Evolutionary conservation across 2,329 filamentous ascomycete species (phyloP).

Genomic region (Pseudopyrenochaeta lycopersici): DNA sequence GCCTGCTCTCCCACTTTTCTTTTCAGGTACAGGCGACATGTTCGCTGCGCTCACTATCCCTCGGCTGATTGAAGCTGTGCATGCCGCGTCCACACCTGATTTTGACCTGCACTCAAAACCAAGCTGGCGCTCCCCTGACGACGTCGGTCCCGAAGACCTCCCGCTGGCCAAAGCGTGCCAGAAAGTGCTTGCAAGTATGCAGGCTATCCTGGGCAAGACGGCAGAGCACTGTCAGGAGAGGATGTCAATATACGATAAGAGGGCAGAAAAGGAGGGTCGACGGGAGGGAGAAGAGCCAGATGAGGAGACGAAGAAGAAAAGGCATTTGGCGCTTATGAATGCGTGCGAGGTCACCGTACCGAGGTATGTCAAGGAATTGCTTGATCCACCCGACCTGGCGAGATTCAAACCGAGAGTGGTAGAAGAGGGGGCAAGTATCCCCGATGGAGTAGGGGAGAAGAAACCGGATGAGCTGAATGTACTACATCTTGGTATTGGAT

Average conservation of each 20-base stretch:
- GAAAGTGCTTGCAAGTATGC: constrained; percentile 92
- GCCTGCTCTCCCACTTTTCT: constrained; percentile 89
- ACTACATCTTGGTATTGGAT: constrained; percentile 30
- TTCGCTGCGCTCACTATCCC: constrained; percentile 92
- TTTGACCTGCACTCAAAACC: constrained; percentile 60
- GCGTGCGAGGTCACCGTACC: constrained; percentile 90
- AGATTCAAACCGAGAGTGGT: constrained; percentile 64
- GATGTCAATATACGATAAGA: constrained; percentile 60
- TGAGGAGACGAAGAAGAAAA: constrained; percentile 62
- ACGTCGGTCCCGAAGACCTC: constrained; percentile 72
- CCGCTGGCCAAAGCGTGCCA: constrained; percentile 85
- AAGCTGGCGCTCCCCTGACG: constrained; percentile 81
- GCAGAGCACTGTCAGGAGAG: constrained; percentile 71
- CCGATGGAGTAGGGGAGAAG: constrained; percentile 18
- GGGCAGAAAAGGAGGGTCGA: constrained; percentile 57
- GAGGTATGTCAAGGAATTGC: constrained; percentile 74
- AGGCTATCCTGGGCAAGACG: constrained; percentile 77
- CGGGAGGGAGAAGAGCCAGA: constrained; percentile 55
- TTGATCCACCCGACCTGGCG: constrained; percentile 71
- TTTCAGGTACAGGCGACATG: constrained; percentile 97
- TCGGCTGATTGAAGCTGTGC: constrained; percentile 83
- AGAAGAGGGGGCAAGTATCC: constrained; percentile 19
- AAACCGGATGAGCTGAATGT: constrained; percentile 33
- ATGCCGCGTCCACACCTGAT: constrained; percentile 47
- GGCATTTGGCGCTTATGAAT: constrained; percentile 76